These are phyloP conservation scores for Xylaria nigripes DNA, from an alignment of 495 filamentous ascomycete genomes.

Conservation along the genomic window DNA sequence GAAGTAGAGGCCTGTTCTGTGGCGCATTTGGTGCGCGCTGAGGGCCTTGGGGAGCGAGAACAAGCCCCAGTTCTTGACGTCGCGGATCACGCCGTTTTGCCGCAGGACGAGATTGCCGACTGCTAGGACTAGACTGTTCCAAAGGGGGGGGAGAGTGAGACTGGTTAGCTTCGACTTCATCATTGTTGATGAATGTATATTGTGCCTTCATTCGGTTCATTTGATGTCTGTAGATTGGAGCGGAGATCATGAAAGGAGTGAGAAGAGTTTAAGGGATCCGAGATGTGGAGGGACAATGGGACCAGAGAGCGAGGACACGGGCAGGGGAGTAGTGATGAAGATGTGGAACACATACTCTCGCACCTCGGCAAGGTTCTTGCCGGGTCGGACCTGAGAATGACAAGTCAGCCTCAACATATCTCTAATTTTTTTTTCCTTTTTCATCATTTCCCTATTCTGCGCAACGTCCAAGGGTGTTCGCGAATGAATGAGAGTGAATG, in stretches of 20 bases:
- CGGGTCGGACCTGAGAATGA: conserved; percentile 67
- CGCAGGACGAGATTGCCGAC: conserved; percentile 76
- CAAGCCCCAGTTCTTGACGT: conserved; percentile 87
- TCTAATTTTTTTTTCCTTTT: conserved; percentile 10
- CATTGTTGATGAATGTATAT: background rate
- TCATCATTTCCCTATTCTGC: background rate
- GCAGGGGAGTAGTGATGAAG: background rate
- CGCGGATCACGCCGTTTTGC: conserved; percentile 83
- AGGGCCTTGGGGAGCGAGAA: conserved; percentile 71
- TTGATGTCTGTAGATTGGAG: background rate
- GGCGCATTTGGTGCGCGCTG: conserved; percentile 66
- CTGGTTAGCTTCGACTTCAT: background rate
- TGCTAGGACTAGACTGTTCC: conserved; percentile 71
- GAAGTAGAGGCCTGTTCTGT: conserved; percentile 88
- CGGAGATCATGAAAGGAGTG: background rate
- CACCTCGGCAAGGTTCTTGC: conserved; percentile 70
- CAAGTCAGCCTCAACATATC: background rate
- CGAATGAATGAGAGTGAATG: too few relatives aligned
- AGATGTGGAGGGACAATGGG: background rate
- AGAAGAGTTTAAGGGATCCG: background rate
- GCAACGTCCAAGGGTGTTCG: too few relatives aligned
- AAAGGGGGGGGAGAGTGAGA: background rate
- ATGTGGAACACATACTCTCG: conserved; percentile 63
- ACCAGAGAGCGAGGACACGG: background rate
- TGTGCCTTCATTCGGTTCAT: background rate